Evolutionary conservation across 805 yeast species (phyloP).

Genomic region (Barnettozyma sucrosica): DNA sequence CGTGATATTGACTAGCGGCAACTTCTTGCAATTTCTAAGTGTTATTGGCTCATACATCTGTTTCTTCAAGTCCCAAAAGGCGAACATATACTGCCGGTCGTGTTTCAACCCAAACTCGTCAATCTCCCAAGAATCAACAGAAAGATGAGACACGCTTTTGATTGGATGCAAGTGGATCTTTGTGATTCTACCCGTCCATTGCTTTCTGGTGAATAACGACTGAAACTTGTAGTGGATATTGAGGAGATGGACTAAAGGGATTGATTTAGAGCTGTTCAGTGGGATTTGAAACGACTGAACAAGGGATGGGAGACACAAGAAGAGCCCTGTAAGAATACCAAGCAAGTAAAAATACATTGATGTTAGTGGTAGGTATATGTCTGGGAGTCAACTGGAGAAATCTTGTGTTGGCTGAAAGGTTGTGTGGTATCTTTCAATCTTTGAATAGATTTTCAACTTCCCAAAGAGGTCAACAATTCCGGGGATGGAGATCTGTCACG

Average conservation of each 20-base stretch:
- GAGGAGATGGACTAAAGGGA: conserved; percentile 2
- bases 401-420: too few species aligned
- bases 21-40: conserved; percentile 13
- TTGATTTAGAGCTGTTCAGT: background rate
- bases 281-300: background rate
- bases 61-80: conserved; percentile 16
- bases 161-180: conserved; percentile 17
- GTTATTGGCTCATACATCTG: conserved; percentile 14
- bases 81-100: conserved; percentile 21
- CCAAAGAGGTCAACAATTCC: background rate
- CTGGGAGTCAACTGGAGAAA: too few species aligned
- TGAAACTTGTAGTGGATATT: conserved; percentile 14
- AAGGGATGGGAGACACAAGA: background rate
- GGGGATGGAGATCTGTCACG: background rate
- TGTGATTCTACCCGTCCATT: conserved; percentile 9
- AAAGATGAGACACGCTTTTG: conserved; percentile 14
- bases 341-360: too few species aligned
- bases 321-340: background rate
- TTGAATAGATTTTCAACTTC: too few species aligned
- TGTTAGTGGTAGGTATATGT: too few species aligned
- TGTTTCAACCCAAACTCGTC: conserved; percentile 20
- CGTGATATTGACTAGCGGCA: conserved; percentile 13
- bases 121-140: conserved; percentile 15
- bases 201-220: conserved; percentile 7
- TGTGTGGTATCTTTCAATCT: too few species aligned